phyloP scores from a whole-genome alignment of 2,329 filamentous ascomycete genomes.

The Scytalidium sp. region DNA sequence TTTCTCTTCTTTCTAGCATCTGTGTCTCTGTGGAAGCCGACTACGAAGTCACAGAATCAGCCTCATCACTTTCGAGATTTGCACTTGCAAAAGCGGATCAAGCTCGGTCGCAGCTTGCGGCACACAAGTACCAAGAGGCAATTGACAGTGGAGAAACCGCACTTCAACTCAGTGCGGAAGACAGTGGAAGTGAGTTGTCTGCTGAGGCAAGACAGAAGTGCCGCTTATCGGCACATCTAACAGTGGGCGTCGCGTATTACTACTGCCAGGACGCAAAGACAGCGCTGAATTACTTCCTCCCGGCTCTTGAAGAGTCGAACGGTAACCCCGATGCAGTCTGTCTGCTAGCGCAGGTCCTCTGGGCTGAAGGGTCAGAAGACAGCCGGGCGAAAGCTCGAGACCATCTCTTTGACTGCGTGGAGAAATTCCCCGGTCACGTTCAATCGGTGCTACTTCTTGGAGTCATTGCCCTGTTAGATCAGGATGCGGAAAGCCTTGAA shows the following conservation, averaged over 20 bases:
- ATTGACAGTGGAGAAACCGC: conserved; percentile 79
- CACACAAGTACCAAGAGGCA: conserved; percentile 62
- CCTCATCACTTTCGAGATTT: conserved; percentile 69
- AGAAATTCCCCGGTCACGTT: conserved; percentile 70
- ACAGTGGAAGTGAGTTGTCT: conserved; percentile 63
- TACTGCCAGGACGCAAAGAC: conserved; percentile 62
- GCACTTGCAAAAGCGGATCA: conserved; percentile 84
- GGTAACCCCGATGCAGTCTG: conserved; percentile 82
- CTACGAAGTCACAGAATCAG: conserved; percentile 81
- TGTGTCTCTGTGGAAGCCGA: conserved; percentile 72
- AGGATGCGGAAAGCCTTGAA: conserved; percentile 74
- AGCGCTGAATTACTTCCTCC: conserved; percentile 76
- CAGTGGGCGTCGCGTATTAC: conserved; percentile 79
- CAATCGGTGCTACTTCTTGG: conserved; percentile 79
- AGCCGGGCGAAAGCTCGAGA: conserved; percentile 75
- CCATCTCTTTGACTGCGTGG: conserved; percentile 77
- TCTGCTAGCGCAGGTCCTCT: conserved; percentile 84
- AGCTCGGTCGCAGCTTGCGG: conserved; percentile 76
- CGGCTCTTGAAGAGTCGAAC: conserved; percentile 73
- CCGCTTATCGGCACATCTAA: conserved; percentile 80
- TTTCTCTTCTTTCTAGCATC: conserved; percentile 60
- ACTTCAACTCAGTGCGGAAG: conserved; percentile 73
- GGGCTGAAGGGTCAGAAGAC: conserved; percentile 77
- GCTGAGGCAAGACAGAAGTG: conserved; percentile 65
- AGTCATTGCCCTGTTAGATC: conserved; percentile 77